phyloP scores from a whole-genome alignment of 345 rosid species.

The Triadica sebifera region DNA sequence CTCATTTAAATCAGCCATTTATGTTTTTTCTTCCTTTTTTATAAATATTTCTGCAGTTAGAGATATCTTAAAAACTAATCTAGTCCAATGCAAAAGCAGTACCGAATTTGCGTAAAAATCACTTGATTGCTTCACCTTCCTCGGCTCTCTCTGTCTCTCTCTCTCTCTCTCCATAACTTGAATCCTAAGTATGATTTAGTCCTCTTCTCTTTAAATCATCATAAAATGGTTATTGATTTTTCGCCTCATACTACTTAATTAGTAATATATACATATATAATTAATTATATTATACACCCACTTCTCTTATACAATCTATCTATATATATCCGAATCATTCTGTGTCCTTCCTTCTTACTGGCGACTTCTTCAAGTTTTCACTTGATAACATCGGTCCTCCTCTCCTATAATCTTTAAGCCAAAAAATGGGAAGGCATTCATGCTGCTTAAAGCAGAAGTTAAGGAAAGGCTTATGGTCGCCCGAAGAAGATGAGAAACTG shows the following conservation, averaged over 20 bases:
- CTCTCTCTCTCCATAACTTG: constrained; percentile 43
- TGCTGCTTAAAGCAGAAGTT: constrained; percentile 57
- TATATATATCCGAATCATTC: constrained; percentile 16
- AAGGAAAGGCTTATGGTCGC: constrained; percentile 72
- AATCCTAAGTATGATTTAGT: constrained; percentile 51
- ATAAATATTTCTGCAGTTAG: constrained; percentile 7
- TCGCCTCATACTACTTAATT: background rate
- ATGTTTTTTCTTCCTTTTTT: background rate
- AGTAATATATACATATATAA: background rate
- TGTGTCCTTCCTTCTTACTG: constrained; percentile 9
- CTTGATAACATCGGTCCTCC: background rate
- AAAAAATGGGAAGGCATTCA: constrained; percentile 52
- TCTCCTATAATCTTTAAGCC: background rate
- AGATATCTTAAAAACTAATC: constrained; percentile 60
- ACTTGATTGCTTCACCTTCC: constrained; percentile 62
- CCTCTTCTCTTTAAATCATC: constrained; percentile 38
- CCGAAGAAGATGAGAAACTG: constrained; percentile 72
- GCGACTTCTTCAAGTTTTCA: constrained; percentile 14
- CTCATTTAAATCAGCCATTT: constrained; percentile 11
- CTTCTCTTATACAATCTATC: constrained; percentile 11
- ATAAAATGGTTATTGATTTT: constrained; percentile 18
- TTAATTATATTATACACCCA: background rate
- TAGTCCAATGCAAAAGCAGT: constrained; percentile 45
- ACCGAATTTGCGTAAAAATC: constrained; percentile 61
- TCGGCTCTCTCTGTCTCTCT: constrained; percentile 14